These are phyloP conservation scores for Aspergillus kassunensis DNA, from an alignment of 495 filamentous ascomycete species.

Conservation along the genomic window DNA sequence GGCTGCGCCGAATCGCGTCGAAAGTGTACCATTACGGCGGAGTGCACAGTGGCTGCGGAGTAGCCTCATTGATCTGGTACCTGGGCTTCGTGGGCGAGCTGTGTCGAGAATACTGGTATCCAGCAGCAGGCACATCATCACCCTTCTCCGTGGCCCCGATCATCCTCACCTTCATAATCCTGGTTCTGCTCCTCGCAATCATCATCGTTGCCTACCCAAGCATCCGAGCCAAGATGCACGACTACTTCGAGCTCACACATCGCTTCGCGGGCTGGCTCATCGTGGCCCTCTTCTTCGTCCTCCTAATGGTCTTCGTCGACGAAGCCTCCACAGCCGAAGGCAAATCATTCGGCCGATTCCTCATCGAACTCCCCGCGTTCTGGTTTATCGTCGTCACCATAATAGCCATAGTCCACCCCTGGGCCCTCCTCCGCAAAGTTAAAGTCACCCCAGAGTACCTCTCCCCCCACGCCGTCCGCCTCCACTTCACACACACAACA, in stretches of 20 bases:
- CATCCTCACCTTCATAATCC: constrained; percentile 35
- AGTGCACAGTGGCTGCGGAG: constrained; percentile 67
- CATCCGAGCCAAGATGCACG: constrained; percentile 47
- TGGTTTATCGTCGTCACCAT: constrained; percentile 41
- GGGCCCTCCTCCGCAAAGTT: constrained; percentile 45
- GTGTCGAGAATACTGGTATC: constrained; percentile 41
- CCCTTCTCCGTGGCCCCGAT: constrained; percentile 30
- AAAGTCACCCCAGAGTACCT: constrained; percentile 58
- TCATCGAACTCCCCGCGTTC: constrained; percentile 39
- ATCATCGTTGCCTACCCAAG: constrained; percentile 39
- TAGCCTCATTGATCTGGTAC: constrained; percentile 69
- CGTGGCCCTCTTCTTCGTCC: constrained; percentile 44
- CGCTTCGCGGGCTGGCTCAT: constrained; percentile 52
- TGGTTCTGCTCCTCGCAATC: constrained; percentile 40
- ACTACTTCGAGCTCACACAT: constrained; percentile 55
- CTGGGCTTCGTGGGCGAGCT: constrained; percentile 51
- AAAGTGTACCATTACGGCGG: constrained; percentile 78
- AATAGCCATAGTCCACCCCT: constrained; percentile 39
- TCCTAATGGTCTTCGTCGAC: constrained; percentile 35
- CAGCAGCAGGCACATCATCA: constrained; percentile 12
- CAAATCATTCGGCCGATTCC: constrained; percentile 28
- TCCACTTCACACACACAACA: constrained; percentile 61
- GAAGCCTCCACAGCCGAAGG: constrained; percentile 26
- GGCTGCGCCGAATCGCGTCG: constrained; percentile 59
- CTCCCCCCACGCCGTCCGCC: constrained; percentile 65